Percentiles rank a stretch among this genome's conserved stretches.
phyloP scores from a whole-genome alignment of 116 monocot species.

The Trichopus zeylanicus region DNA sequence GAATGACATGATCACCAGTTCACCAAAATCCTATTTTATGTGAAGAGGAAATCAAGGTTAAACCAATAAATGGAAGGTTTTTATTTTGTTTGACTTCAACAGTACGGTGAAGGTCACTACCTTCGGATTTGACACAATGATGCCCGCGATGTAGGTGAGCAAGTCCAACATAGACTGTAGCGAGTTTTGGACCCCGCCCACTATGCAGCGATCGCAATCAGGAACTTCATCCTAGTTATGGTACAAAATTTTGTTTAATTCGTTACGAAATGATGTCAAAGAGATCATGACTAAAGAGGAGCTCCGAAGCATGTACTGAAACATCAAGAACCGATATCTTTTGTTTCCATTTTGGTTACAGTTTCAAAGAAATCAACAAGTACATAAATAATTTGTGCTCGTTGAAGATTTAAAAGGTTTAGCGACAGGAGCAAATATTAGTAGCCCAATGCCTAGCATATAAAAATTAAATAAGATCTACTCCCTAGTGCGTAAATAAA shows the following conservation, averaged over 20 bases:
- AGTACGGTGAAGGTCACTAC: constrained; percentile 10
- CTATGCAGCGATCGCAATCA: constrained; percentile 74
- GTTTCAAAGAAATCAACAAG: too few species aligned
- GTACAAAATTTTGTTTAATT: too few species aligned
- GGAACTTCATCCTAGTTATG: constrained; percentile 57
- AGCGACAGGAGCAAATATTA: too few species aligned
- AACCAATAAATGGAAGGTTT: neutral
- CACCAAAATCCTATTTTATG: constrained; percentile 60
- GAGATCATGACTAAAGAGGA: too few species aligned
- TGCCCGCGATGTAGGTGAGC: constrained; percentile 78
- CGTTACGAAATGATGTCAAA: too few species aligned
- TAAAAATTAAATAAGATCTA: neutral
- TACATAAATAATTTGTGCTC: too few species aligned
- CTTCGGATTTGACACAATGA: constrained; percentile 68
- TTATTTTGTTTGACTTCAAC: neutral
- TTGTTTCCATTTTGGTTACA: too few species aligned
- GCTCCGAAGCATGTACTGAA: too few species aligned
- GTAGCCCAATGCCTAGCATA: too few species aligned
- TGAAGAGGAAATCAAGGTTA: neutral
- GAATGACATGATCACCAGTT: constrained; percentile 70
- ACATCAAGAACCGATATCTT: too few species aligned
- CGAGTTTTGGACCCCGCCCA: constrained; percentile 94
- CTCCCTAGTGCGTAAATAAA: too few species aligned
- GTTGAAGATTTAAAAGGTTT: too few species aligned
- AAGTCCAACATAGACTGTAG: constrained; percentile 84